These are phyloP conservation scores for Magnolia changhungtana DNA, from an alignment of 164 flowering plant species.

Conservation along the genomic window DNA sequence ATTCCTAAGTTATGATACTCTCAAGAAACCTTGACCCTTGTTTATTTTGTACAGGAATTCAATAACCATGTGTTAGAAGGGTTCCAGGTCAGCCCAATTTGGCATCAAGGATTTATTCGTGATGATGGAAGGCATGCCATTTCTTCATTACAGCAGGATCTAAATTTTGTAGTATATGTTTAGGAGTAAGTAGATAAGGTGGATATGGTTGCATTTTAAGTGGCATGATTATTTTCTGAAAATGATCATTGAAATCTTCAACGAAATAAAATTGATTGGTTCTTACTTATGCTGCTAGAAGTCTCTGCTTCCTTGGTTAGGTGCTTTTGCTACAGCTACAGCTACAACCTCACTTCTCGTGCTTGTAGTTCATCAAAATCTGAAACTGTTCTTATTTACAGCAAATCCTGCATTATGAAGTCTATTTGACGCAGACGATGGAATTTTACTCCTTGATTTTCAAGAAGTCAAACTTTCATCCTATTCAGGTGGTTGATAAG, in stretches of 20 bases:
- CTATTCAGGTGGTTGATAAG: not conserved
- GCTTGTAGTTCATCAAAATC: not conserved
- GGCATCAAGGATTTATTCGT: constrained; percentile 89
- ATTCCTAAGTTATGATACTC: too few species aligned
- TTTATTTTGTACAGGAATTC: constrained; percentile 52
- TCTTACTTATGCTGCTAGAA: not conserved
- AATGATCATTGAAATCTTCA: not conserved
- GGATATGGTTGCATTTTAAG: constrained; percentile 4
- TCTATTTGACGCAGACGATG: not conserved
- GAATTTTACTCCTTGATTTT: not conserved
- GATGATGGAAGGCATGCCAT: constrained; percentile 82
- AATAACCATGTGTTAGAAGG: constrained; percentile 67
- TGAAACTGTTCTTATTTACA: not conserved
- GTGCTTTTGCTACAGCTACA: not conserved
- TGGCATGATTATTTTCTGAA: not conserved
- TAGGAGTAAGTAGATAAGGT: constrained; percentile 3
- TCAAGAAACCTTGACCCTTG: not conserved
- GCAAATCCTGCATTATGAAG: not conserved
- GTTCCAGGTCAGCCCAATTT: constrained; percentile 87
- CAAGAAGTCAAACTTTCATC: not conserved
- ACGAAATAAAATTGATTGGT: not conserved
- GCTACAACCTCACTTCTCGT: not conserved
- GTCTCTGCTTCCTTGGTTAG: not conserved
- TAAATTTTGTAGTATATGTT: constrained; percentile 2
- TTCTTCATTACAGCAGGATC: not conserved